Base-by-base conservation (phyloP, 345 rosid genomes). In the Lepidium aucheri region DNA sequence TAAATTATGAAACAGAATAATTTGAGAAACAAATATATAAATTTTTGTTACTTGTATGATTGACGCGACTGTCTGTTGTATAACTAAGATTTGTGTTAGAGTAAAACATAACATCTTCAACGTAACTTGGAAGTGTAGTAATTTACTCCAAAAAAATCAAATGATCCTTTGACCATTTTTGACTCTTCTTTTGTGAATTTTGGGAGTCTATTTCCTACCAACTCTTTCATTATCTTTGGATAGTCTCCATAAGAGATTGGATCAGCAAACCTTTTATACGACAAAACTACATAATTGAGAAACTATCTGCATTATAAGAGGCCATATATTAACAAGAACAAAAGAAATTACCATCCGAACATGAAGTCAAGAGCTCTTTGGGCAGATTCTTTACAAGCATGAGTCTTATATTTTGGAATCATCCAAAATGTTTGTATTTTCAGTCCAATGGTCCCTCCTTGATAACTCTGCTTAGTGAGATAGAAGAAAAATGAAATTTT, bases 141-240 rank as follows among this genome's bases (percentile, higher is more conserved):
- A 69, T 81, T 81, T 8, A 81, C 4, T n/a, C 79, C 82, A 13
- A 78, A 9, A 60, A 70, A 81, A 63, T 81, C 85, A 63, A 44
- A 64, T 2, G 85, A 81, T 14, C 74, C 70, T 56, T 39, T 78
- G 40, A 78, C 40, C 70, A 64, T 36, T 11, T 39, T 15, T 22
- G 79, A 73, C 60, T 81, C 46, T 2, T 51, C 46, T 9, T 16
- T 10, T 0, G 82, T 76, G 74, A 78, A 81, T 8, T 55, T 50
- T 6, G 81, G 82, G 46, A 80, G 62, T 56, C 84, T 34, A 16
- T 42, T 32, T 30, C 82, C 78, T 8, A 80, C 84, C 18, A 71
- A 51, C 1, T 34, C 17, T 18, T 53, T 51, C 84, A 81, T 81
- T 4, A 38, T 40, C 40, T 53, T 8, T 16, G 82, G 84, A 46